Base-by-base conservation (phyloP, 2,329 filamentous ascomycete species). In the Neofusicoccum sp. region DNA sequence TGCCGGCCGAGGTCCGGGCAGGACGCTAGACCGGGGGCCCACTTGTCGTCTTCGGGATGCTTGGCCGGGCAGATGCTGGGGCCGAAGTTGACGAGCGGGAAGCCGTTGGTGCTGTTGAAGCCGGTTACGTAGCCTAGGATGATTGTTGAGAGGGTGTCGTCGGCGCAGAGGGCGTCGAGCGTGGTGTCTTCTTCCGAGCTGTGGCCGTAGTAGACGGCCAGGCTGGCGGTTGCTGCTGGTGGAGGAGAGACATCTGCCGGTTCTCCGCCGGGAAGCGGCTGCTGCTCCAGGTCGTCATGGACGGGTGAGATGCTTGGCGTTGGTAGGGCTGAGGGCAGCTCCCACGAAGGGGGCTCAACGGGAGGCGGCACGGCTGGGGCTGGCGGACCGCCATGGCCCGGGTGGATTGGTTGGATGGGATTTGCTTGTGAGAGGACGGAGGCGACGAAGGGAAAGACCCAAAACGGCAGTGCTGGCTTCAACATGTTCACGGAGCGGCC, bases 51-150 rank as follows among this genome's bases (percentile, higher is more conserved):
- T 1, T 40, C 24, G 34, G 40, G 6, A 26, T 53, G 59, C 34
- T 34, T 40, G 12, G 30, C 6, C 20, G 34, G 43, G 43, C 59
- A 57, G 58, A 24, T 30, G 40, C 20, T 16, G 31, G 4, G 4
- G 49, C 41, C 33, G 49, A 61, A 61, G 41, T 61, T 41, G 59
- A 56, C 41, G n/a, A 57, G 3, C 8, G 59, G 59, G n/a, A 56
- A 56, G 16, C 59, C 59, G 31, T 56, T 56, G 41, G 49, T 41
- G 41, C 16, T 31, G 24, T 26, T 48, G 41, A 61, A 61, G 41
- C 40, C 12, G n/a, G 24, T 30, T 4, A 61, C 51, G 43, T 45
- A 26, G 59, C 59, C 48, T 30, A 61, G 24, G 34, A 61, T 47
- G 24, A 61, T 33, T 14, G 59, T 61, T 6, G 33, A 24, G n/a